Evolutionary conservation across 345 rosid species (phyloP).

Genomic region (Gossypium turneri): DNA sequence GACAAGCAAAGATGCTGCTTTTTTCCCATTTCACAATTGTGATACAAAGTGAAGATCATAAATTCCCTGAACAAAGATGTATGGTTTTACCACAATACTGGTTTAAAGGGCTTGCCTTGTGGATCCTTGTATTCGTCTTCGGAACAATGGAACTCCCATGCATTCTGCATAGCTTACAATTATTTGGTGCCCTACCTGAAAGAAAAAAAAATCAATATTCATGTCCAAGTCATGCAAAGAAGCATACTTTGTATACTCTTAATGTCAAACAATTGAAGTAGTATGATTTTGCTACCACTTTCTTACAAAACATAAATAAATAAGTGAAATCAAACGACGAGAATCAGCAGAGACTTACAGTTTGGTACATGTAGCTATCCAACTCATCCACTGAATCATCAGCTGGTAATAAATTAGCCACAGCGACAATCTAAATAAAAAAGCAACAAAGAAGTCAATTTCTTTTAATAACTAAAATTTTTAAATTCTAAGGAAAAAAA

Average conservation of each 20-base stretch:
- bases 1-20: not conserved
- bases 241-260: not conserved
- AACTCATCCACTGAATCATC: constrained; percentile 89
- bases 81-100: constrained; percentile 20
- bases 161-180: constrained; percentile 81
- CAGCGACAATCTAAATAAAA: constrained; percentile 61
- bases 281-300: not conserved
- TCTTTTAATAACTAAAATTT: not conserved
- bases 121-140: constrained; percentile 79
- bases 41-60: not conserved
- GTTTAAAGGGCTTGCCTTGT: constrained; percentile 54
- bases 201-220: not conserved
- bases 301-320: not conserved
- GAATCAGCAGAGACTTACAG: constrained; percentile 1
- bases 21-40: not conserved
- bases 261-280: not conserved
- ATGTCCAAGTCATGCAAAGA: not conserved
- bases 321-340: not conserved
- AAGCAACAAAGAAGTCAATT: not conserved
- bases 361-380: constrained; percentile 72
- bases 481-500: constrained; percentile 6
- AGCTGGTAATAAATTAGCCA: constrained; percentile 81
- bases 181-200: constrained; percentile 91
- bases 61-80: constrained; percentile 14
- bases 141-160: constrained; percentile 80